These are phyloP conservation scores for Jatropha curcas DNA, from an alignment of 345 rosid species.

Conservation along the genomic window DNA sequence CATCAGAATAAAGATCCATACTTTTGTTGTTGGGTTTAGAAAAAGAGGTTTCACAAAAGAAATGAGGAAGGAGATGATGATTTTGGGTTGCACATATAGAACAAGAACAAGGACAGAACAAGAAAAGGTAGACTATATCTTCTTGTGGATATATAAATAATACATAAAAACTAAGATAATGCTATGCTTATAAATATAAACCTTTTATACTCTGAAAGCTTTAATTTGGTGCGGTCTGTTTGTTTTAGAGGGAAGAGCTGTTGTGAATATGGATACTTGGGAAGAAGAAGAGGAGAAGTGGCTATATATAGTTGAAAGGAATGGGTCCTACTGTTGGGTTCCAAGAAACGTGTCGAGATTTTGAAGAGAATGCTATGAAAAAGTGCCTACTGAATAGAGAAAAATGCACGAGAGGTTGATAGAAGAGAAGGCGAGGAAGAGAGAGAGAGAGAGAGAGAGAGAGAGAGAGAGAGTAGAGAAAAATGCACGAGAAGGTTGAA, in stretches of 20 bases:
- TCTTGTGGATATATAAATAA: too few relatives aligned
- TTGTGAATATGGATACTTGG: not conserved
- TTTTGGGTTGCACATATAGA: slow-evolving; percentile 58
- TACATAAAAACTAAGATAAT: not conserved
- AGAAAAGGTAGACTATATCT: too few relatives aligned
- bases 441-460: too few relatives aligned
- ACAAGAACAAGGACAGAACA: not conserved
- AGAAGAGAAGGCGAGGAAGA: slow-evolving; percentile 19
- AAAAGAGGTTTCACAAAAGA: slow-evolving; percentile 41
- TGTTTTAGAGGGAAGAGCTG: not conserved
- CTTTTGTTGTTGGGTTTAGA: slow-evolving; percentile 45
- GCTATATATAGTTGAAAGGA: slow-evolving; percentile 42
- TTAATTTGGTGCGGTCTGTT: not conserved
- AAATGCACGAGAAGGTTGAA: too few relatives aligned
- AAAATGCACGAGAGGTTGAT: slow-evolving; percentile 10
- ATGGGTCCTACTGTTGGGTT: slow-evolving; percentile 30
- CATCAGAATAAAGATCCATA: slow-evolving; percentile 34
- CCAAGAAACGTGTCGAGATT: slow-evolving; percentile 35
- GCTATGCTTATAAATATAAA: too few relatives aligned
- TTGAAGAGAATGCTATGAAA: slow-evolving; percentile 4
- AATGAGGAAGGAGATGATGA: slow-evolving; percentile 61
- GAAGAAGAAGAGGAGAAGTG: slow-evolving; percentile 8
- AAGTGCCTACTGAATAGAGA: not conserved
- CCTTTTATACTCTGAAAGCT: too few relatives aligned
- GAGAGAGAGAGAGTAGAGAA: too few relatives aligned